phyloP scores from a whole-genome alignment of 106 monocot genomes.

The Phalaenopsis equestris region DNA sequence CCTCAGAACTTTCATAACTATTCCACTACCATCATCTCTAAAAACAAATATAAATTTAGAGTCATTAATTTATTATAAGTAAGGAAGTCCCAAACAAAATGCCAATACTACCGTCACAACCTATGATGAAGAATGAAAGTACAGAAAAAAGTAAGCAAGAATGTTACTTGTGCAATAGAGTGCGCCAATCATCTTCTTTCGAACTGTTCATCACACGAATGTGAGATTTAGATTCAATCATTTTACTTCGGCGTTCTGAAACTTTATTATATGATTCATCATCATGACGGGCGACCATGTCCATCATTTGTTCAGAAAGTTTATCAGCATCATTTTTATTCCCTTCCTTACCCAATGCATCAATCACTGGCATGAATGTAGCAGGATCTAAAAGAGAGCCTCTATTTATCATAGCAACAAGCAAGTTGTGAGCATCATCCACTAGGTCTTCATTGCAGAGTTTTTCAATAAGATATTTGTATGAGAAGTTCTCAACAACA shows the following conservation, averaged over 20 bases:
- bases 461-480: constrained; percentile 49
- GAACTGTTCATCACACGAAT: constrained; percentile 16
- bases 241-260: constrained; percentile 11
- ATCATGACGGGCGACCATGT: constrained; percentile 45
- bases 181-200: constrained; percentile 49
- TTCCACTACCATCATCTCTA: constrained; percentile 91
- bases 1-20: constrained; percentile 66
- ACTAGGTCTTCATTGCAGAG: constrained; percentile 62
- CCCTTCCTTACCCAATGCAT: constrained; percentile 52
- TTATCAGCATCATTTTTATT: constrained; percentile 63
- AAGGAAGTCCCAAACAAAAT: background rate
- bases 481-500: constrained; percentile 45
- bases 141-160: background rate
- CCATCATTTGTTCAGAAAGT: constrained; percentile 76
- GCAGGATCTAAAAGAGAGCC: constrained; percentile 70
- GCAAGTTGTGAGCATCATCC: constrained; percentile 44
- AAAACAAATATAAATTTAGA: background rate
- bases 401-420: constrained; percentile 42
- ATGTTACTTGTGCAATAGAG: constrained; percentile 58
- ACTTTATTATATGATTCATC: constrained; percentile 14
- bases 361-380: constrained; percentile 73
- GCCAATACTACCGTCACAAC: background rate
- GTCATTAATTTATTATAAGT: background rate
- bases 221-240: background rate
- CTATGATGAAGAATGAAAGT: background rate